Base-by-base conservation (phyloP, 306 rosid genomes). In the Dicorynia guianensis region DNA sequence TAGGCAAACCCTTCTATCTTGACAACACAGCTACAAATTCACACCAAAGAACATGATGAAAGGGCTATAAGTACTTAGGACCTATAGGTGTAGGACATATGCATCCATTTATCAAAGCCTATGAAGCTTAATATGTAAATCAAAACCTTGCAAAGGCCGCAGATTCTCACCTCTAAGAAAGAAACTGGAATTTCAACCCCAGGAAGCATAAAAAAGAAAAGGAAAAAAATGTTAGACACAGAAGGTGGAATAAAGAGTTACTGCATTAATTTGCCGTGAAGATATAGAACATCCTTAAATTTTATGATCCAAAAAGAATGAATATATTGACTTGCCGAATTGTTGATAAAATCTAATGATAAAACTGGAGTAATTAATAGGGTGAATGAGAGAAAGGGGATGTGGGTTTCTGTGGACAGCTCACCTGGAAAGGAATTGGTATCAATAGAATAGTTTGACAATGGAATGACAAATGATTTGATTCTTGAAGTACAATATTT, bases 401-500 rank as follows among this genome's bases (percentile, higher is more conserved):
- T 52, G 54, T 5, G 43, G 46, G 67, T 20, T 46, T 34, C 30
- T 25, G 19, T 48, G 77, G 72, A 77, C 25, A 63, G 46, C 39
- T 59, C 82, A 91, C 98, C 98, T 33, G 98, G 93, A 79, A 94
- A 88, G 17, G 65, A 59, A 77, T 87, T 80, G 1, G 93, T 84
- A 74, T 94, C 90, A 33, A 87, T 73, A 1, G 98, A 92, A 69
- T 83, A 94, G 72, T 90, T 94, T 65, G 96, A 71, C 77, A 94
- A 66, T 20, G 97, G 98, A 71, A 94, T 75, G 76, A 94, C 82
- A 69, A 84, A 94, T 11, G 98, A 94, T 69, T 92, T 94, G 78
- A 94, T 94, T 82, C 97, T 90, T 76, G 98, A 78, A 52, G 96
- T 94, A 87, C 98, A 94, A 61, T 94, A 94, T 58, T 90, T 90